Conservation (phyloP, 306 rosid species). For the Trifolium fragiferum region DNA sequence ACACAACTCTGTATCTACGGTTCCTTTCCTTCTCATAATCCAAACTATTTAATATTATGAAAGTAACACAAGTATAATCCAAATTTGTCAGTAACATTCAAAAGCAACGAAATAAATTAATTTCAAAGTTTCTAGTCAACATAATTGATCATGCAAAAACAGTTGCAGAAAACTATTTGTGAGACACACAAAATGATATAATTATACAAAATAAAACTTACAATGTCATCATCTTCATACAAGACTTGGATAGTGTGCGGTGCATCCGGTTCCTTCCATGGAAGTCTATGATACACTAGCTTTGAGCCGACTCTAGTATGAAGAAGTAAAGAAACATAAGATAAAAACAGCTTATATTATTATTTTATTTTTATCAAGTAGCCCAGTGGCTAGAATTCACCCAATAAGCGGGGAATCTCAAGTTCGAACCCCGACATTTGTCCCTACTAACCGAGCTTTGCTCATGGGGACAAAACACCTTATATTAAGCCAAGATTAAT, state of each 20-base stretch:
- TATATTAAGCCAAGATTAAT: not conserved
- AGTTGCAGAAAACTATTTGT: conserved; percentile 21
- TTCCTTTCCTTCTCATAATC: conserved; percentile 5
- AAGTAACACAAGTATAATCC: not conserved
- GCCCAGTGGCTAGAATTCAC: too few relatives aligned
- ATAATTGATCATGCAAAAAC: conserved; percentile 6
- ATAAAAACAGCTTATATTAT: not conserved
- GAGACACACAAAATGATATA: not conserved
- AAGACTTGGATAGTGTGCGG: conserved; percentile 68
- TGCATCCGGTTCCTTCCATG: conserved; percentile 92
- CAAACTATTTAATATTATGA: conserved; percentile 9
- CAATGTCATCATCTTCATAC: conserved; percentile 83
- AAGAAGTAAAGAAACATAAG: not conserved
- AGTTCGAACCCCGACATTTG: too few relatives aligned
- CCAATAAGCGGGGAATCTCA: too few relatives aligned
- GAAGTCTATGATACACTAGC: conserved; percentile 82
- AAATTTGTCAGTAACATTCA: conserved; percentile 18
- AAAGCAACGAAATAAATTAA: conserved; percentile 6
- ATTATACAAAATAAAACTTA: conserved; percentile 40
- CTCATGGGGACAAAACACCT: not conserved
- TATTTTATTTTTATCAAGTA: too few relatives aligned
- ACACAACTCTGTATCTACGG: conserved; percentile 5
- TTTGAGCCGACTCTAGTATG: conserved; percentile 60
- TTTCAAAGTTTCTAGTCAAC: conserved; percentile 7
- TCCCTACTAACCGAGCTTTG: too few relatives aligned